Conservation (phyloP, 306 rosid species). For the Arachis hypogaea region DNA sequence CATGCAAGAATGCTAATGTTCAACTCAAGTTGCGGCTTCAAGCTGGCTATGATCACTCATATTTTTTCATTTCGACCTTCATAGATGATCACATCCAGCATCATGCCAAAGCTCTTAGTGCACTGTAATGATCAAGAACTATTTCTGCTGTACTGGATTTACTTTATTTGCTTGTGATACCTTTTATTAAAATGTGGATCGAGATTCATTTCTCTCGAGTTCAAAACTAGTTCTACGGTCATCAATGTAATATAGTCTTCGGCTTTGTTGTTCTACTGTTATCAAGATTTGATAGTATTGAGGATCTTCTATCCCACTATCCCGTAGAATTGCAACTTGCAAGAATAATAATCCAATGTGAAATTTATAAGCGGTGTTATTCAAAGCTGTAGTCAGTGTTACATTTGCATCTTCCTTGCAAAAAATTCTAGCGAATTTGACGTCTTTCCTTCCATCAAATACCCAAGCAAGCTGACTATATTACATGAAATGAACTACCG, state of each 20-base stretch:
- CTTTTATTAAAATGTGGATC: slow-evolving; percentile 14
- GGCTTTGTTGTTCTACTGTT: not conserved
- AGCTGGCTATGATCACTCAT: slow-evolving; percentile 88
- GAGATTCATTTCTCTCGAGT: slow-evolving; percentile 14
- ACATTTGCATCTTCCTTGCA: not conserved
- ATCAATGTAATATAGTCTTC: not conserved
- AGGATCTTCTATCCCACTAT: not conserved
- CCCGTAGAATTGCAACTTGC: not conserved
- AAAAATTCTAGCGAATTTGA: too few species aligned
- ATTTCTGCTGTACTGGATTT: slow-evolving; percentile 11
- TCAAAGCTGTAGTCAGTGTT: not conserved
- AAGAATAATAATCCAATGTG: not conserved
- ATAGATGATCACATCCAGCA: slow-evolving; percentile 89
- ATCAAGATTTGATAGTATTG: not conserved
- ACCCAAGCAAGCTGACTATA: too few species aligned
- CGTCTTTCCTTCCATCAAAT: too few species aligned
- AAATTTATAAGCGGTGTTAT: not conserved
- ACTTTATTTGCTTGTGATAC: slow-evolving; percentile 15
- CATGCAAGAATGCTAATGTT: slow-evolving; percentile 68
- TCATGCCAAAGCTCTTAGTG: slow-evolving; percentile 86
- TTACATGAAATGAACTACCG: too few species aligned
- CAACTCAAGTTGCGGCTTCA: slow-evolving; percentile 73
- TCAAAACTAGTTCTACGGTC: slow-evolving; percentile 5
- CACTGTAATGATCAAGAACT: slow-evolving; percentile 34
- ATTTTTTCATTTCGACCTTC: slow-evolving; percentile 81